These are phyloP conservation scores for Beta macrorhiza DNA, from an alignment of 179 eudicot species.

Conservation along the genomic window DNA sequence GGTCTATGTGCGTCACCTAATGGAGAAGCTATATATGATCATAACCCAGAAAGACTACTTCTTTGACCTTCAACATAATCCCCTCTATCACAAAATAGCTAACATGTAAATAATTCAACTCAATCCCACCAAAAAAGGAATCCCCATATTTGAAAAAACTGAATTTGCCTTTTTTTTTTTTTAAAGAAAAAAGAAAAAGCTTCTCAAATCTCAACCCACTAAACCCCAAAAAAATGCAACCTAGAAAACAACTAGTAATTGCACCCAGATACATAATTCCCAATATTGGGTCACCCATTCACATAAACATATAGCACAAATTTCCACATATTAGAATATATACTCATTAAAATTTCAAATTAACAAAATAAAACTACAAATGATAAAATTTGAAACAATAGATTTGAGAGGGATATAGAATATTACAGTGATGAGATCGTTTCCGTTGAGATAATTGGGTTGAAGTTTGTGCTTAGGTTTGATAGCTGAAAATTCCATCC, in stretches of 20 bases:
- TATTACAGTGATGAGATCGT: conserved; percentile 70
- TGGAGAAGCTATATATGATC: not conserved
- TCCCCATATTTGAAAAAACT: too few species aligned
- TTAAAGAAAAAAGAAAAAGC: too few species aligned
- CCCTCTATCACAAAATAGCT: not conserved
- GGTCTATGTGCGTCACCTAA: not conserved
- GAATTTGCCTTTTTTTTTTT: too few species aligned
- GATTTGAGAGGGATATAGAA: not conserved
- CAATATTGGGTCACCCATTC: not conserved
- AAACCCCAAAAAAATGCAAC: not conserved
- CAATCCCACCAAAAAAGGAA: too few species aligned
- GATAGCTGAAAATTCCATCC: conserved; percentile 54
- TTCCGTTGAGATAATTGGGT: conserved; percentile 54
- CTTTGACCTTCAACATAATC: conserved; percentile 4
- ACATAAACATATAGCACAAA: too few species aligned
- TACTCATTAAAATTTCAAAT: not conserved
- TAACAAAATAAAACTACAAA: not conserved
- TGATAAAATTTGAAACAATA: not conserved
- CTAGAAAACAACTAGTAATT: too few species aligned
- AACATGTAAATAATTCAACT: not conserved
- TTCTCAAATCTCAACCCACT: too few species aligned
- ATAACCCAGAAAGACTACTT: not conserved
- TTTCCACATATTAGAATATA: not conserved
- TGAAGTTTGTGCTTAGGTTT: conserved; percentile 69
- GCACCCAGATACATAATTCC: not conserved